These are phyloP conservation scores for Boletus fagicola DNA, from an alignment of 768 basidiomycete genomes.

Conservation along the genomic window DNA sequence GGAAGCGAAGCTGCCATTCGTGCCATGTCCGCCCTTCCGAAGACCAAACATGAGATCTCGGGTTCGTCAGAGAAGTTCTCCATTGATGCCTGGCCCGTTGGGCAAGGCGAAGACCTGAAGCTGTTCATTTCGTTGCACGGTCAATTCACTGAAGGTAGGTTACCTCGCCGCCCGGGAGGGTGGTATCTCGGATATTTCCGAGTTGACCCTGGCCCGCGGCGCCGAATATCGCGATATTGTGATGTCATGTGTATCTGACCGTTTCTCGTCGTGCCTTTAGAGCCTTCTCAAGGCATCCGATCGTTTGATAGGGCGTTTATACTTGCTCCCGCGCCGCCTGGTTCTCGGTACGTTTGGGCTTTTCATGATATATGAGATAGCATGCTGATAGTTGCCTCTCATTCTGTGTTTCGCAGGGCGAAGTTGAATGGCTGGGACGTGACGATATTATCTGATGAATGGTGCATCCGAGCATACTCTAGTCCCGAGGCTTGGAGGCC, in stretches of 20 bases:
- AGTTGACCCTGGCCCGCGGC: neutral
- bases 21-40: slow-evolving; percentile 63
- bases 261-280: slow-evolving; percentile 36
- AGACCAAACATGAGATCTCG: slow-evolving; percentile 78
- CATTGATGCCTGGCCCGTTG: slow-evolving; percentile 81
- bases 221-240: slow-evolving; percentile 1
- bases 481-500: slow-evolving; percentile 76
- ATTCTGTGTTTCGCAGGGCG: slow-evolving; percentile 48
- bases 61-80: slow-evolving; percentile 80
- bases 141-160: slow-evolving; percentile 86
- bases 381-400: slow-evolving; percentile 11
- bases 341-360: slow-evolving; percentile 66
- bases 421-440: slow-evolving; percentile 86
- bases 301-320: slow-evolving; percentile 95
- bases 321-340: slow-evolving; percentile 74
- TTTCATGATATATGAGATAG: neutral
- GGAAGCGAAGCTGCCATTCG: slow-evolving; percentile 64
- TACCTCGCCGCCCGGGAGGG: neutral
- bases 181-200: slow-evolving; percentile 18
- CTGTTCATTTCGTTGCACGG: slow-evolving; percentile 80
- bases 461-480: slow-evolving; percentile 81
- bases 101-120: slow-evolving; percentile 53
- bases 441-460: slow-evolving; percentile 84
- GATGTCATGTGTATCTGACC: slow-evolving; percentile 23
- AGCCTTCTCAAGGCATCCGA: slow-evolving; percentile 72